Conservation (phyloP, 2,329 filamentous ascomycete species). For the Byssoonygena ceratinophila region DNA sequence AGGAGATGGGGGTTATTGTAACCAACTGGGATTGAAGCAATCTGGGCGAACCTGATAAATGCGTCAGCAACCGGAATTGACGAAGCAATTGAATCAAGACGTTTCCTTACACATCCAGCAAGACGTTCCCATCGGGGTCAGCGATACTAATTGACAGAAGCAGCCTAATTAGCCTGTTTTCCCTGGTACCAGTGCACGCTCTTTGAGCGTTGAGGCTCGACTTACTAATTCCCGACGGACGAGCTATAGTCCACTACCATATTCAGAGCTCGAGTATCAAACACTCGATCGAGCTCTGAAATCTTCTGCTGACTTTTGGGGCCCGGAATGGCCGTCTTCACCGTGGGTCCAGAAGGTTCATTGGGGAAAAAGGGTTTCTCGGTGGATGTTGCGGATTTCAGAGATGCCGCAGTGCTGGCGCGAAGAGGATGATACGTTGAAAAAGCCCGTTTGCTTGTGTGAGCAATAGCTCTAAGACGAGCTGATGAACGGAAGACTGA, state of each 20-base stretch:
- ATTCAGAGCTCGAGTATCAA: slow-evolving; percentile 77
- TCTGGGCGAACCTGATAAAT: slow-evolving; percentile 62
- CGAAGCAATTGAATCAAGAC: slow-evolving; percentile 6
- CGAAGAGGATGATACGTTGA: slow-evolving; percentile 9
- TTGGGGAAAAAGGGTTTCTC: slow-evolving; percentile 47
- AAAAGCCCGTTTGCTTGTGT: slow-evolving; percentile 12
- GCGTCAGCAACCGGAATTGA: slow-evolving; percentile 2
- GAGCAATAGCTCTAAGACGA: slow-evolving; percentile 26
- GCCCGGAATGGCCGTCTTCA: slow-evolving; percentile 58
- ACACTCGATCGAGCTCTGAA: slow-evolving; percentile 63
- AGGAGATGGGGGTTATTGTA: slow-evolving; percentile 79
- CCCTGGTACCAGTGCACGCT: neutral
- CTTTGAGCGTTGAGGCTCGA: neutral
- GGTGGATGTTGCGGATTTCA: slow-evolving; percentile 7
- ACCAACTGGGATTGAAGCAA: slow-evolving; percentile 81
- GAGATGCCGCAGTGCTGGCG: slow-evolving; percentile 11
- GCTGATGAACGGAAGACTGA: slow-evolving; percentile 29
- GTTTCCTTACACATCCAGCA: slow-evolving; percentile 40
- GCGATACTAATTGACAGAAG: slow-evolving; percentile 29
- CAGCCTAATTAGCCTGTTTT: neutral
- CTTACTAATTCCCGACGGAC: slow-evolving; percentile 66
- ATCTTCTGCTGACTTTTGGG: slow-evolving; percentile 61
- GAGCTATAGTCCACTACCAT: slow-evolving; percentile 67
- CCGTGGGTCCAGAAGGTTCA: slow-evolving; percentile 47
- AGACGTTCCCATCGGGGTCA: slow-evolving; percentile 42